These are phyloP conservation scores for Amphirosellinia nigrospora DNA, from an alignment of 495 filamentous ascomycete species.

Conservation along the genomic window DNA sequence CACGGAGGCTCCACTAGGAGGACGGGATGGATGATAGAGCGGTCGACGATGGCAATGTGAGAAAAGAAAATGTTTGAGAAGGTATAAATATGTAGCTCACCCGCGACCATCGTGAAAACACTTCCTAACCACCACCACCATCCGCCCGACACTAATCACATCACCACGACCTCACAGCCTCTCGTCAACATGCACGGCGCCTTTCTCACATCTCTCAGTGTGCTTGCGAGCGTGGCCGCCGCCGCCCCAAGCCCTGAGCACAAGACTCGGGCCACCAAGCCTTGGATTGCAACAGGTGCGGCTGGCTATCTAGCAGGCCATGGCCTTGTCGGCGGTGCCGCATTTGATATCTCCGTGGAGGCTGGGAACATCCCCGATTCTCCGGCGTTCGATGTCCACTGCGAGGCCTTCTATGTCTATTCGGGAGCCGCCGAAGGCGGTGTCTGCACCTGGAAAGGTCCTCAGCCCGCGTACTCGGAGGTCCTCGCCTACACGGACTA, in stretches of 20 bases:
- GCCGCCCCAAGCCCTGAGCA: not conserved
- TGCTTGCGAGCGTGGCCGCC: not conserved
- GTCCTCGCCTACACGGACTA: not conserved
- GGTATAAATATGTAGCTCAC: not conserved
- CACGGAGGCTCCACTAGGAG: not conserved
- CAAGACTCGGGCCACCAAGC: not conserved
- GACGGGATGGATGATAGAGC: not conserved
- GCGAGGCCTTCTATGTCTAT: not conserved
- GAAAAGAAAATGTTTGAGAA: not conserved
- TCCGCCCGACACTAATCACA: not conserved
- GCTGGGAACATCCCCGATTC: not conserved
- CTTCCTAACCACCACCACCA: not conserved
- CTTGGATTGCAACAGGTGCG: not conserved
- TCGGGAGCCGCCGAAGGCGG: not conserved
- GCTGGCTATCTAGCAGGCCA: not conserved
- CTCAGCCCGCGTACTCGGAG: not conserved
- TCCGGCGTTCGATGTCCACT: not conserved
- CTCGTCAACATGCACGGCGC: not conserved
- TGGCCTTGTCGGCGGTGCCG: not conserved
- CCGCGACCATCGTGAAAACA: not conserved
- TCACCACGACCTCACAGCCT: not conserved
- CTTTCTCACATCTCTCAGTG: not conserved
- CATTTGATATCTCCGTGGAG: not conserved
- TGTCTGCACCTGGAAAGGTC: not conserved
- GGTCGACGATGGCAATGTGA: not conserved